phyloP scores from a whole-genome alignment of 176 grass and related monocot genomes.

The Puccinellia tenuiflora region DNA sequence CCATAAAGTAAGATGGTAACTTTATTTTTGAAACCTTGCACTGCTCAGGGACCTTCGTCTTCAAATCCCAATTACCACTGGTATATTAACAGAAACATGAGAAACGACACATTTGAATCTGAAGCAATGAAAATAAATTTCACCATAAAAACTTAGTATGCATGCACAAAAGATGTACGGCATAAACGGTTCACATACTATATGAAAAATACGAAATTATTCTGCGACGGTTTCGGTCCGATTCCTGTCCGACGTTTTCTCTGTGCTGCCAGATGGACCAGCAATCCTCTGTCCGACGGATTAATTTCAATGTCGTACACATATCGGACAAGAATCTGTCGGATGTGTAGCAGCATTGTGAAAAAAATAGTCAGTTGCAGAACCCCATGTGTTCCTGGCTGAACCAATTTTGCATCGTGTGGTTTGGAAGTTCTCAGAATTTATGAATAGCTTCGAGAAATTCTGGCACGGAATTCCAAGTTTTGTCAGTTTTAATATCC shows the following conservation, averaged over 20 bases:
- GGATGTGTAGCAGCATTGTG: no score
- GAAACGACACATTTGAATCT: not conserved
- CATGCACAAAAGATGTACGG: not conserved
- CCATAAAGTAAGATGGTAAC: conserved; percentile 73
- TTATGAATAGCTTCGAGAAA: not conserved
- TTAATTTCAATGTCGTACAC: no score
- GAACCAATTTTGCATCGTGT: not conserved
- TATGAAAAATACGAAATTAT: no score
- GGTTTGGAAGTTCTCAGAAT: not conserved
- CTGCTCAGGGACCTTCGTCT: conserved; percentile 91
- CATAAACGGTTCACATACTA: not conserved
- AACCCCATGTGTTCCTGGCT: not conserved
- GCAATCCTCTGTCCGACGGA: no score
- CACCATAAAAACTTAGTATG: not conserved
- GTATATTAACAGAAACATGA: conserved; percentile 27
- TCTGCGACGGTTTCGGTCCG: no score
- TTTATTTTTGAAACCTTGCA: conserved; percentile 79
- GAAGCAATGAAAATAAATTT: conserved; percentile 4
- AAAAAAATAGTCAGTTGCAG: not conserved
- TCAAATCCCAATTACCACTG: conserved; percentile 97
- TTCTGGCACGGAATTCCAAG: not conserved
- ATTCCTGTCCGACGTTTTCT: no score
- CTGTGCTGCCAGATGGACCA: no score
- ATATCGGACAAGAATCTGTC: no score
- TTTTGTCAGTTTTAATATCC: not conserved